Base-by-base conservation (phyloP, 2,329 filamentous ascomycete genomes). In the Ophiostoma himal-ulmi region DNA sequence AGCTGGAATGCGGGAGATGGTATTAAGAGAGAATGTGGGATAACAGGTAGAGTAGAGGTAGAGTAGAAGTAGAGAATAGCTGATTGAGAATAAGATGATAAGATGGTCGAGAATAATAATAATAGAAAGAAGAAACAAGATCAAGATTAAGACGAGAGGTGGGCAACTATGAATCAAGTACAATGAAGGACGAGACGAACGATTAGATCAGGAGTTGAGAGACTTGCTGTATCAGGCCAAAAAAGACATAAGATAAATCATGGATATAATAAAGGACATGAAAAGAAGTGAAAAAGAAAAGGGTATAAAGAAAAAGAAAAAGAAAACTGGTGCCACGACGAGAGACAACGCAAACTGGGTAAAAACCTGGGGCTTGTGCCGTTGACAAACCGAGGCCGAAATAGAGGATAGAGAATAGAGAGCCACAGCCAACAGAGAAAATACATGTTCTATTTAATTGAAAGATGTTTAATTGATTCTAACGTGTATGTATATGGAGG, bases 221-320 rank as follows among this genome's bases (percentile, higher is more conserved):
- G 44, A 39, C 7, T 39, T 8, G 37, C 37, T 39, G n/a, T 1
- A 48, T 48, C n/a, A 44, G n/a, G 8, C 36, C n/a, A 22, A 13
- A 7, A 67, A 22, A 68, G 6, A 69, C 14, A 39, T 37, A 34
- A 34, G 39, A 26, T 22, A 17, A 44, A 22, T 36, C 7, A 39
- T 44, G 14, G 41, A 52, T 14, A 39, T n/a, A 65, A 26, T n/a
- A 67, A 8, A 11, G 60, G n/a, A 48, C 14, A 64, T 11, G 26
- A 62, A 41, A 26, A 67, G 10, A 54, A 69, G 60, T 26, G 26
- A 11, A 60, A 70, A 52, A 64, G 26, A 36, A 44, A 62, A 39
- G 65, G 36, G 22, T n/a, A 54, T 17, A 30, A 26, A 41, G 48
- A 54, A 39, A 26, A 37, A 57, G 17, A 41, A 20, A 57, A 62